Percentiles rank a stretch among this genome's conserved stretches.
Evolutionary conservation across 352 stramenopile genomes (phyloP).

Genomic region (Halophytophthora batemanensis): DNA sequence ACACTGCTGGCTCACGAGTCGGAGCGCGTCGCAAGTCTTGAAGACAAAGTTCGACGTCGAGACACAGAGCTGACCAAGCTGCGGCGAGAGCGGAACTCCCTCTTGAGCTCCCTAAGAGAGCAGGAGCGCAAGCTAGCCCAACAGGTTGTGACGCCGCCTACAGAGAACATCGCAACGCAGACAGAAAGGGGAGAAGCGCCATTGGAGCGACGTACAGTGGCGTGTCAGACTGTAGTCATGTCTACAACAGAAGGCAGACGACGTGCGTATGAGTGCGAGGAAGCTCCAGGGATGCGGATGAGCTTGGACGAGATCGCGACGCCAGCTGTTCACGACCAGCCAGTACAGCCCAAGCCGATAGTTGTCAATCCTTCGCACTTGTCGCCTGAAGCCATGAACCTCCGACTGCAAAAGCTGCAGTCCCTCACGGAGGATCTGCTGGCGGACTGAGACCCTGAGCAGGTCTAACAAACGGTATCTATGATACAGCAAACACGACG

Average conservation of each 20-base stretch:
- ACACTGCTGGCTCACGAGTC: constrained; percentile 39
- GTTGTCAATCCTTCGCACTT: constrained; percentile 6
- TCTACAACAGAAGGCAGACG: not conserved
- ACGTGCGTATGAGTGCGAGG: not conserved
- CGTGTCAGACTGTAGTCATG: constrained; percentile 15
- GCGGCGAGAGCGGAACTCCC: constrained; percentile 59
- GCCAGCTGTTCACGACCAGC: constrained; percentile 4
- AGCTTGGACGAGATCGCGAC: constrained; percentile 30
- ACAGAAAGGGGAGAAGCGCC: constrained; percentile 11
- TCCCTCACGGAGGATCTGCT: constrained; percentile 57
- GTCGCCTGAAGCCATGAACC: constrained; percentile 27
- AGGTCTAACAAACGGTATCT: constrained; percentile 1
- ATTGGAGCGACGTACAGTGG: constrained; percentile 9
- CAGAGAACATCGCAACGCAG: constrained; percentile 15
- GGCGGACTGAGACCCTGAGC: constrained; percentile 28
- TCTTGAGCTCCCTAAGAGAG: constrained; percentile 56
- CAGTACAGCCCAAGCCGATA: constrained; percentile 1
- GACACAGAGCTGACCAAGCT: constrained; percentile 57
- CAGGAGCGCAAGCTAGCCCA: constrained; percentile 35
- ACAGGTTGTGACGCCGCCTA: constrained; percentile 7
- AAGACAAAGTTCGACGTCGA: constrained; percentile 24
- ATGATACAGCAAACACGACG: constrained; percentile 17
- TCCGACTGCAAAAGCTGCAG: constrained; percentile 49
- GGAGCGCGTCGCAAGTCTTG: constrained; percentile 35
- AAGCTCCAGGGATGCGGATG: constrained; percentile 16